These are phyloP conservation scores for Hericium coralloides DNA, from an alignment of 768 basidiomycete genomes.

Conservation along the genomic window DNA sequence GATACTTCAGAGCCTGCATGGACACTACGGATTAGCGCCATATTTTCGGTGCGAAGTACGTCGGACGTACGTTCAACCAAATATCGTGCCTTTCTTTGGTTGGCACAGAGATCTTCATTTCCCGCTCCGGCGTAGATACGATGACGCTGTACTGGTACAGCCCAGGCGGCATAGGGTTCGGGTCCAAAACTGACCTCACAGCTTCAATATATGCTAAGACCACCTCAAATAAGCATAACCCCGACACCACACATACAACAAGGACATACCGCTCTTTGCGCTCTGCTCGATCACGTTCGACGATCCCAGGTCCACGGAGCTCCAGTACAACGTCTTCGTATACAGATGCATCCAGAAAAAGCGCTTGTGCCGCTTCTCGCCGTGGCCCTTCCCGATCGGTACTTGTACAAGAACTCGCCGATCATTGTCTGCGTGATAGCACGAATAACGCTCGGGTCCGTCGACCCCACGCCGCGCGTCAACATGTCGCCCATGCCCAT, in stretches of 20 bases:
- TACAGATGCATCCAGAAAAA: conserved; percentile 99
- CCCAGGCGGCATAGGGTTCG: conserved; percentile 93
- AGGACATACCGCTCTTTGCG: conserved; percentile 87
- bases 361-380: conserved; percentile 81
- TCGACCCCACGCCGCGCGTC: conserved; percentile 30
- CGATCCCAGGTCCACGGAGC: conserved; percentile 87
- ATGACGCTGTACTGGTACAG: conserved; percentile 89
- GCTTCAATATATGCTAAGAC: conserved; percentile 82
- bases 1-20: conserved; percentile 79
- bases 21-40: conserved; percentile 8
- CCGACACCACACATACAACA: not conserved
- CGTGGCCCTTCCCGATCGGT: conserved; percentile 88
- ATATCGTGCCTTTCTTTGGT: conserved; percentile 95
- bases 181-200: conserved; percentile 86
- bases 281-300: conserved; percentile 83
- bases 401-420: conserved; percentile 97
- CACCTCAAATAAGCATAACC: too few species aligned
- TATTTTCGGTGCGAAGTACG: conserved; percentile 5
- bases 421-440: conserved; percentile 99
- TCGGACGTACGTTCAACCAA: conserved; percentile 72
- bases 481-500: conserved; percentile 12
- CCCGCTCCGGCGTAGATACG: conserved; percentile 85
- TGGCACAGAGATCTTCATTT: conserved; percentile 98
- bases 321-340: conserved; percentile 97
- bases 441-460: conserved; percentile 88